phyloP scores from a whole-genome alignment of 306 rosid genomes.

The Albizia julibrissin region DNA sequence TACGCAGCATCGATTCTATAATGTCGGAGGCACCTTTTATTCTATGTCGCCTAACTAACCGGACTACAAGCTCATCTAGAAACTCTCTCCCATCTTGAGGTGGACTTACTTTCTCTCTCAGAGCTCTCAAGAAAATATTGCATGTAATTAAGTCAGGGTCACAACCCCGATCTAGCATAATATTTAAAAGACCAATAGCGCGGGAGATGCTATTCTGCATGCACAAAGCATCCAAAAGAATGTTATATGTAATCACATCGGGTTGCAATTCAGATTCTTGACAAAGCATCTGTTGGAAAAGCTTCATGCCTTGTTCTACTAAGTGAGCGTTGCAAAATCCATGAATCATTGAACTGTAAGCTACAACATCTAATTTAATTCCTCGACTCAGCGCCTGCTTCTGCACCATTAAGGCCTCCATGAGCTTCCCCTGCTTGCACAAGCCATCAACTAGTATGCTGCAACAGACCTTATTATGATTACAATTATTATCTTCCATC shows the following conservation, averaged over 20 bases:
- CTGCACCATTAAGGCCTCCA: slow-evolving; percentile 86
- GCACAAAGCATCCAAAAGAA: slow-evolving; percentile 74
- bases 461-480: slow-evolving; percentile 63
- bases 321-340: slow-evolving; percentile 76
- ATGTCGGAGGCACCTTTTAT: slow-evolving; percentile 57
- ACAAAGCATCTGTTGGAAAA: slow-evolving; percentile 84
- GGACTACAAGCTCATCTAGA: slow-evolving; percentile 80
- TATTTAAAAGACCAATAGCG: slow-evolving; percentile 69
- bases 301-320: slow-evolving; percentile 78
- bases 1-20: slow-evolving; percentile 72
- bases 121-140: slow-evolving; percentile 68
- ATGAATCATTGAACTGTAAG: slow-evolving; percentile 91
- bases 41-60: slow-evolving; percentile 67
- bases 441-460: slow-evolving; percentile 80
- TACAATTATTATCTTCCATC: slow-evolving; percentile 46
- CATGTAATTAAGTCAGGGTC: slow-evolving; percentile 84
- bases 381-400: slow-evolving; percentile 80
- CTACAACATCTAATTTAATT: slow-evolving; percentile 81
- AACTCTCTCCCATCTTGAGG: slow-evolving; percentile 88
- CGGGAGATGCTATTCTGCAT: slow-evolving; percentile 57
- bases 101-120: slow-evolving; percentile 65
- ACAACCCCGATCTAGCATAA: slow-evolving; percentile 75
- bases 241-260: slow-evolving; percentile 79
- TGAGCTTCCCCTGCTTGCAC: slow-evolving; percentile 71
- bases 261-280: slow-evolving; percentile 66